Base-by-base conservation (phyloP, 1,284 basidiomycete species). In the Cryptococcus sp. region DNA sequence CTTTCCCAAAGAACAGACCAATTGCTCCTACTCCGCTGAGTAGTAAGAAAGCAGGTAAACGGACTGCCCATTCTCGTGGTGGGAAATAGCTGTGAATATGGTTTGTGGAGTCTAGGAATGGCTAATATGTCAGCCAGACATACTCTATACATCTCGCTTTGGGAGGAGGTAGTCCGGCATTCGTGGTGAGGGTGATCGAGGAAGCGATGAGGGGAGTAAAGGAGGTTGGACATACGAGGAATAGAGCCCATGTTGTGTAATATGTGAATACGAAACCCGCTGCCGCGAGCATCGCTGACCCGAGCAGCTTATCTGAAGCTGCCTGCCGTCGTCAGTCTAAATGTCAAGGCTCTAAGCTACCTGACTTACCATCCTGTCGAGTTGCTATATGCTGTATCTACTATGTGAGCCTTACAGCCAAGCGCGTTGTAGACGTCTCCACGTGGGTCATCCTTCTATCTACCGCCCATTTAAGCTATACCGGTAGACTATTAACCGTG, bases 181-280 rank as follows among this genome's bases (percentile, higher is more conserved):
- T 41, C 10, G 9, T 34, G 10, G 32, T 19, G 39, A 9, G 11
- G 39, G 9, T 21, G 39, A 41, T 10, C 7, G 9, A 9, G 11
- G 14, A 21, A 41, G 18, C 11, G 24, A 46, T 24, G 45, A 14
- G 22, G 34, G 39, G 25, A 48, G 25, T 43, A 16, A 19, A 14
- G 36, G 41, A 43, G 11, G 23, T 7, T 7, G 19, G 24, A 78
- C 83, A 62, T 63, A 92, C 92, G 49, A 92, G 80, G 39, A 96
- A 77, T 46, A 96, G 79, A 7, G 91, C 85, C 91, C 92, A 96
- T 40, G 81, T 80, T 3, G 91, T 92, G 75, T 96, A 97, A 73
- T 96, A 96, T 19, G 81, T 76, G 76, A 94, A 94, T 42, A 89
- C 83, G 51, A 84, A 75, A 3, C 82, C 81, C 25, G 90, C 87